Evolutionary conservation across 192 early-diverging fungal genomes (phyloP), one percentile per base, ranked within the genome.

Genomic region (Paraglomus occultum): DNA sequence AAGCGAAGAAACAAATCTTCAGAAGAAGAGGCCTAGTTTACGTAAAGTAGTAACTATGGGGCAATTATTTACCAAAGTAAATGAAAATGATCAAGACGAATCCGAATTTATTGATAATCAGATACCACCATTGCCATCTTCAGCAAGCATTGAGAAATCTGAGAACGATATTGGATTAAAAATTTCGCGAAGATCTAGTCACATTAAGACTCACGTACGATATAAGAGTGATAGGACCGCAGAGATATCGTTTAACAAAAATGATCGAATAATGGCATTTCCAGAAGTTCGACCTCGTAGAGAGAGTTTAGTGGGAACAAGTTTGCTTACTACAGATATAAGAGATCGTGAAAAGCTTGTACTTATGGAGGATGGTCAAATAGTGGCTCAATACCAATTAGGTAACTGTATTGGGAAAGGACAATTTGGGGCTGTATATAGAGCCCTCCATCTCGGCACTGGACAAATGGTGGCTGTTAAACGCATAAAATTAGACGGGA

Each of bases 341-440:
- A 66, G 64, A 1, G 70, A 64, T 39, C 40, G 60, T 15, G 74
- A 75, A 50, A 69, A 76, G 23, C 46, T 76, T 44, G 67, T 76
- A 5, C 55, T 76, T 7, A 63, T 49, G 50, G 80, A 84, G 49
- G 70, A 79, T 39, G 78, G 75, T 5, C 49, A 46, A 54, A 10
- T 77, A 55, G 31, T 61, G 48, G 17, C 51, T 51, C 57, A 74
- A 67, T 64, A 80, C 80, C 49, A 80, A 84, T 78, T 96, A 8
- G 94, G 93, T n/a, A 90, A 90, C 66, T 90, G 90, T 58, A 96
- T 96, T 62, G 94, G 94, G 5, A 84, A 87, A 46, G 94, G 94
- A 9, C 92, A 96, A 66, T 96, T 94, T 77, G 94, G 92, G 11
- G 80, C 92, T 4, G 94, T 96, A 9, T 93, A 95, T 73, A 83